phyloP scores from a whole-genome alignment of 257 asterid genomes.

The Rhazya stricta region DNA sequence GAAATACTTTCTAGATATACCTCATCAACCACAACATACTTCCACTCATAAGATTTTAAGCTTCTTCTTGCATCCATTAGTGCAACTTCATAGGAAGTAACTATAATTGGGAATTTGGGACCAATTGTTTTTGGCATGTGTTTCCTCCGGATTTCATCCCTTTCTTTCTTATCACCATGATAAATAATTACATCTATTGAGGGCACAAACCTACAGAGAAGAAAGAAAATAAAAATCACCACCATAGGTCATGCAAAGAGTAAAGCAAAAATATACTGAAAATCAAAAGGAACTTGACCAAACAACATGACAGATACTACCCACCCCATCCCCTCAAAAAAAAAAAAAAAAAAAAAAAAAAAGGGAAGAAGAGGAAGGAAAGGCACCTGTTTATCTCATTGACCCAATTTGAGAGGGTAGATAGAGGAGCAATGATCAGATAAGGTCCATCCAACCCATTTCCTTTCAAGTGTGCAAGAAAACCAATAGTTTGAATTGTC shows the following conservation, averaged over 20 bases:
- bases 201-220: constrained; percentile 65
- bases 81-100: constrained; percentile 93
- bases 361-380: too few species aligned
- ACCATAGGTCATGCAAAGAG: not conserved
- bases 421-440: constrained; percentile 88
- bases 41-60: constrained; percentile 78
- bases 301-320: not conserved
- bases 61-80: constrained; percentile 53
- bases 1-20: constrained; percentile 30
- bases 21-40: constrained; percentile 95
- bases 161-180: constrained; percentile 70
- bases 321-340: not conserved
- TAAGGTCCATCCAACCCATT: constrained; percentile 93
- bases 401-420: constrained; percentile 96
- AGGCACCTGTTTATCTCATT: constrained; percentile 71
- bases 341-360: not conserved
- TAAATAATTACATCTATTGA: constrained; percentile 67
- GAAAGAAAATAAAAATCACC: constrained; percentile 8
- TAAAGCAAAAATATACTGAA: not conserved
- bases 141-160: constrained; percentile 67
- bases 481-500: constrained; percentile 93
- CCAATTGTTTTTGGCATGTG: constrained; percentile 84
- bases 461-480: constrained; percentile 95
- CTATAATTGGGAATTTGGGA: constrained; percentile 76
- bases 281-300: not conserved